Evolutionary conservation across 306 rosid genomes (phyloP).

Genomic region (Gastrolobium bilobum): DNA sequence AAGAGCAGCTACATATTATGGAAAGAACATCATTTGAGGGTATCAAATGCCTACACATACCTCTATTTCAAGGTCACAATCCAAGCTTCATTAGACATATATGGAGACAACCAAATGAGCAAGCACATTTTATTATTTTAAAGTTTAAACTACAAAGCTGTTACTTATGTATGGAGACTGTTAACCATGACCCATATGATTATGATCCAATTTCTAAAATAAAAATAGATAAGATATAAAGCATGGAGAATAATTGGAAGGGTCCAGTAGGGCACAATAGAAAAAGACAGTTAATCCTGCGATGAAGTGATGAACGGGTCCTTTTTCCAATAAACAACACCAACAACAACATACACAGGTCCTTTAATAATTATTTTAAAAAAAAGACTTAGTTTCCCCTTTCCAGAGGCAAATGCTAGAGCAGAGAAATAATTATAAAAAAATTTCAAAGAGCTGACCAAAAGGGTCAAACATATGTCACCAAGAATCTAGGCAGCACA

Average conservation of each 20-base stretch:
- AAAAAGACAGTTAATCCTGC: neutral
- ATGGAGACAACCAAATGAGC: constrained; percentile 26
- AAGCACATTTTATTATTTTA: neutral
- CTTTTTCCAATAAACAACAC: constrained; percentile 30
- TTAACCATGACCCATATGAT: constrained; percentile 3
- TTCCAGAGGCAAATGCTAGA: constrained; percentile 8
- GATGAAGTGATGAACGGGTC: constrained; percentile 7
- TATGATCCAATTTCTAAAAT: neutral
- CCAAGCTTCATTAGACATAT: neutral
- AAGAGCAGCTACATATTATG: neutral
- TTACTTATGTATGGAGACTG: neutral
- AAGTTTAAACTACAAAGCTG: neutral
- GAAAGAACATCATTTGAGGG: constrained; percentile 2
- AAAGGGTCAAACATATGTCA: constrained; percentile 44
- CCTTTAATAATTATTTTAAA: constrained; percentile 4
- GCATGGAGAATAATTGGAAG: constrained; percentile 16
- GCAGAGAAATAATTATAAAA: constrained; percentile 8
- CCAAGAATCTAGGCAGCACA: constrained; percentile 35
- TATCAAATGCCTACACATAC: constrained; percentile 37
- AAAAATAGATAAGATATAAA: constrained; percentile 10
- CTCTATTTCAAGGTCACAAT: neutral
- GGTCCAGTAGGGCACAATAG: constrained; percentile 33
- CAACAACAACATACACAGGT: constrained; percentile 3
- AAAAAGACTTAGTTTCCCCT: neutral
- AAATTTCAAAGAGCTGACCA: constrained; percentile 32